These are phyloP conservation scores for Populus alba DNA, from an alignment of 345 rosid species.

Conservation along the genomic window DNA sequence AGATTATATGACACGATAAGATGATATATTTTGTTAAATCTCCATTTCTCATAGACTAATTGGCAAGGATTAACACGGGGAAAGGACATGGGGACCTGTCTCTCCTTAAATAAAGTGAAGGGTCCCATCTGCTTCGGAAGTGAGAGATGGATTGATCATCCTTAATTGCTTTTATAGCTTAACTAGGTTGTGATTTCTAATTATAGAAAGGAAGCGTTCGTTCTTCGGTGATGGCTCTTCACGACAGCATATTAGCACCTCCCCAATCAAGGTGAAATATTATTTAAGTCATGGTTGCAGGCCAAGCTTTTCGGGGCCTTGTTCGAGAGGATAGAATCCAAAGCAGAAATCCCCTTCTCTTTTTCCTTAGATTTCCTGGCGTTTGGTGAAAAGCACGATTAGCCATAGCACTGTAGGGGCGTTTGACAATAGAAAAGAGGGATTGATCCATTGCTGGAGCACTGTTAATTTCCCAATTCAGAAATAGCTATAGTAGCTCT, in stretches of 20 bases:
- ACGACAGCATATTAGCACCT: neutral
- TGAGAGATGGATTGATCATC: conserved; percentile 11
- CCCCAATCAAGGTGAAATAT: neutral
- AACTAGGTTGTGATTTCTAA: conserved; percentile 4
- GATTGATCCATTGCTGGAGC: conserved; percentile 2
- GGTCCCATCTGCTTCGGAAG: conserved; percentile 25
- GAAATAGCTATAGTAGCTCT: neutral
- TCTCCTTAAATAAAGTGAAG: conserved; percentile 1
- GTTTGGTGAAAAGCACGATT: conserved; percentile 22
- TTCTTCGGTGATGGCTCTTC: neutral
- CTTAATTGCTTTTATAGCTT: neutral
- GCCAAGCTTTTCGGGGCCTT: neutral
- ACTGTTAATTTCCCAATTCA: conserved; percentile 1
- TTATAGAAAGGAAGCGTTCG: conserved; percentile 12
- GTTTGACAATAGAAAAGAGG: neutral
- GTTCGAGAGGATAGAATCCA: conserved; percentile 22
- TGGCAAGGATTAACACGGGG: conserved; percentile 1
- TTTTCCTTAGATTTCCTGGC: conserved; percentile 4
- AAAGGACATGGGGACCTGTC: conserved; percentile 6
- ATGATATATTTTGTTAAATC: conserved; percentile 11
- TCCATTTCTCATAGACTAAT: neutral
- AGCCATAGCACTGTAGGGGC: neutral
- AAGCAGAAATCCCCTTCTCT: conserved; percentile 30
- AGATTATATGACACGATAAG: conserved; percentile 26
- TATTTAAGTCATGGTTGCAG: neutral